These are phyloP conservation scores for Clavispora fructus DNA, from an alignment of 805 yeast genomes.

Conservation along the genomic window DNA sequence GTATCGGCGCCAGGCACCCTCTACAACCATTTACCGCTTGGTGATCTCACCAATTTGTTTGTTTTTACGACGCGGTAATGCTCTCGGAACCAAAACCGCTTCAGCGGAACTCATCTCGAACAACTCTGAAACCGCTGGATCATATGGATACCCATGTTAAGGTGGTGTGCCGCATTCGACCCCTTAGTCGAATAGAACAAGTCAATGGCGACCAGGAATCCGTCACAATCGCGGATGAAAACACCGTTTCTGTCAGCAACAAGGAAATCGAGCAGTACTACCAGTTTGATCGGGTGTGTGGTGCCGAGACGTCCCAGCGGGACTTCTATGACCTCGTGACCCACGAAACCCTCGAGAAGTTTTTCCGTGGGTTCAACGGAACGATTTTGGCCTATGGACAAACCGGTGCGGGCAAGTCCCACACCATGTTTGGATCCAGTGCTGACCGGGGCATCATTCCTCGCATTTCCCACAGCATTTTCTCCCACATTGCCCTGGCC, in stretches of 20 bases:
- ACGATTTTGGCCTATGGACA: slow-evolving; percentile 78
- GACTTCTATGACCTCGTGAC: slow-evolving; percentile 58
- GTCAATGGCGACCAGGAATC: slow-evolving; percentile 14
- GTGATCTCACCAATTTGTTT: background rate
- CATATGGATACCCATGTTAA: slow-evolving; percentile 38
- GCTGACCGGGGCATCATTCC: slow-evolving; percentile 60
- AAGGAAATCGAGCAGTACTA: slow-evolving; percentile 32
- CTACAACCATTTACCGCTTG: no score
- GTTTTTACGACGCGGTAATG: background rate
- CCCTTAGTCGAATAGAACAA: slow-evolving; percentile 38
- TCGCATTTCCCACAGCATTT: slow-evolving; percentile 61
- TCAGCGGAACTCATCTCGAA: background rate
- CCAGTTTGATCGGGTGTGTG: slow-evolving; percentile 65
- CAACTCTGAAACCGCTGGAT: background rate
- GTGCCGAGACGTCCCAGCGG: slow-evolving; percentile 43
- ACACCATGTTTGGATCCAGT: slow-evolving; percentile 68
- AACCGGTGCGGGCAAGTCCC: slow-evolving; percentile 72
- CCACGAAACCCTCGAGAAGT: slow-evolving; percentile 58
- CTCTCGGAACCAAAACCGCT: background rate
- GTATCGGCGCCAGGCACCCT: no score
- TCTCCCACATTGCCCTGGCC: slow-evolving; percentile 44
- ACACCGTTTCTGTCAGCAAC: slow-evolving; percentile 24
- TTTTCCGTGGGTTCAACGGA: slow-evolving; percentile 72
- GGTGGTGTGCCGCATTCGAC: slow-evolving; percentile 72
- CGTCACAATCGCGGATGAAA: slow-evolving; percentile 16